Conservation (phyloP, 768 basidiomycete species). For the Psilocybe azurescens region DNA sequence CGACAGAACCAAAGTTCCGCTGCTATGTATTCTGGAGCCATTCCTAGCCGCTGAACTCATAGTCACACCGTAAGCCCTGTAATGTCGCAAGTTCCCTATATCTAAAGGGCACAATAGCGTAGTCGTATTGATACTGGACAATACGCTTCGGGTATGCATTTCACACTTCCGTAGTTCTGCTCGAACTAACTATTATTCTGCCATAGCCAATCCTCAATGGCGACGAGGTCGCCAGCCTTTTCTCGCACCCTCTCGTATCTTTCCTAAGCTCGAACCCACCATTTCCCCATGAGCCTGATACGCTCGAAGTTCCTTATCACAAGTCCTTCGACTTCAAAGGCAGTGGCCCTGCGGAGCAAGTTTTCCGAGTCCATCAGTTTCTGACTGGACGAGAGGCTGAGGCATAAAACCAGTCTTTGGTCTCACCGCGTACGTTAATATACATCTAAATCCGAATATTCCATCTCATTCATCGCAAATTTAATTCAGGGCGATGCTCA, state of each 20-base stretch:
- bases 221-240: slow-evolving; percentile 79
- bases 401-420: slow-evolving; percentile 92
- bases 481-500: slow-evolving; percentile 45
- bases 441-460: no score
- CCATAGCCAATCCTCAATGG: slow-evolving; percentile 78
- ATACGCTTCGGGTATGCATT: slow-evolving; percentile 65
- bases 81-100: neutral
- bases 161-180: neutral
- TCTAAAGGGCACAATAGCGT: slow-evolving; percentile 53
- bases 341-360: slow-evolving; percentile 42
- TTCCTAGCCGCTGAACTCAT: slow-evolving; percentile 75
- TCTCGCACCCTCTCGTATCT: slow-evolving; percentile 82
- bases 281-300: slow-evolving; percentile 57
- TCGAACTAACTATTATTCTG: neutral
- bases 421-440: slow-evolving; percentile 80
- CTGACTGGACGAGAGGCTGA: slow-evolving; percentile 83
- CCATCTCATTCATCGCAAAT: no score
- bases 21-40: slow-evolving; percentile 81
- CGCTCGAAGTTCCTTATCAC: slow-evolving; percentile 67
- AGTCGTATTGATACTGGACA: slow-evolving; percentile 84
- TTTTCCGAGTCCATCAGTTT: slow-evolving; percentile 74
- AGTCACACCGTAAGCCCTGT: slow-evolving; percentile 78
- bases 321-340: slow-evolving; percentile 60
- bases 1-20: slow-evolving; percentile 70
- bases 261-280: slow-evolving; percentile 71